These are phyloP conservation scores for Paecilomyces fulvus DNA, from an alignment of 2,329 filamentous ascomycete genomes.

Conservation along the genomic window DNA sequence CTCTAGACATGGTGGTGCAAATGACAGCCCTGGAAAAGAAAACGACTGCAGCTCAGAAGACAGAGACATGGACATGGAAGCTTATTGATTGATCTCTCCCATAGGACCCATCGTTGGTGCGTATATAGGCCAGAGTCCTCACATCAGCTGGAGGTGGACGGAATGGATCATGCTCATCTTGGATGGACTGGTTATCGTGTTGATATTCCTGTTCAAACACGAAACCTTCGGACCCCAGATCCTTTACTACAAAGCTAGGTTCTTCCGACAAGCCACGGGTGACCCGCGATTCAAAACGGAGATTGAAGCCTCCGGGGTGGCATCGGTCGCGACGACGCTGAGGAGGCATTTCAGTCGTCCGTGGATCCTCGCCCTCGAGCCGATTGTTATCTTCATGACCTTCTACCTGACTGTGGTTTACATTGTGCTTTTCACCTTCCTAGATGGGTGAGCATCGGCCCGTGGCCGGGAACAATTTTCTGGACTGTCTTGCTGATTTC, in stretches of 20 bases:
- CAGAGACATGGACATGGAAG: not conserved
- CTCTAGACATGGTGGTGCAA: not conserved
- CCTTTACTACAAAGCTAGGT: slow-evolving; percentile 2
- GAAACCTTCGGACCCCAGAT: not conserved
- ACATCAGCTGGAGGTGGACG: slow-evolving; percentile 25
- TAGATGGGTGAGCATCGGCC: slow-evolving; percentile 3
- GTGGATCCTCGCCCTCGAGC: slow-evolving; percentile 2
- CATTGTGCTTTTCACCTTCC: slow-evolving; percentile 17
- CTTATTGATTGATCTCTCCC: not conserved
- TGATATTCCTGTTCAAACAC: slow-evolving; percentile 1
- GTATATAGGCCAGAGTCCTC: slow-evolving; percentile 30
- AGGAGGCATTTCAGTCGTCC: slow-evolving; percentile 1
- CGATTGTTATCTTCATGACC: slow-evolving; percentile 11
- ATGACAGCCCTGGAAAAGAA: too few species aligned
- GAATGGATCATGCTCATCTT: slow-evolving; percentile 3
- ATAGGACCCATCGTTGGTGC: slow-evolving; percentile 33
- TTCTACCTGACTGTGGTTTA: slow-evolving; percentile 14
- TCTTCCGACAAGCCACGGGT: slow-evolving; percentile 4
- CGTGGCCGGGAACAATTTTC: not conserved
- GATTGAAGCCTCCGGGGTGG: slow-evolving; percentile 1
- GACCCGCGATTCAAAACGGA: slow-evolving; percentile 1
- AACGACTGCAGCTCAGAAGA: not conserved
- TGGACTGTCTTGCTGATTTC: not conserved
- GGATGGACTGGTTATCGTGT: not conserved
- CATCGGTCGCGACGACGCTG: not conserved